phyloP scores from a whole-genome alignment of 306 rosid species.

The Hippophae tibetana region DNA sequence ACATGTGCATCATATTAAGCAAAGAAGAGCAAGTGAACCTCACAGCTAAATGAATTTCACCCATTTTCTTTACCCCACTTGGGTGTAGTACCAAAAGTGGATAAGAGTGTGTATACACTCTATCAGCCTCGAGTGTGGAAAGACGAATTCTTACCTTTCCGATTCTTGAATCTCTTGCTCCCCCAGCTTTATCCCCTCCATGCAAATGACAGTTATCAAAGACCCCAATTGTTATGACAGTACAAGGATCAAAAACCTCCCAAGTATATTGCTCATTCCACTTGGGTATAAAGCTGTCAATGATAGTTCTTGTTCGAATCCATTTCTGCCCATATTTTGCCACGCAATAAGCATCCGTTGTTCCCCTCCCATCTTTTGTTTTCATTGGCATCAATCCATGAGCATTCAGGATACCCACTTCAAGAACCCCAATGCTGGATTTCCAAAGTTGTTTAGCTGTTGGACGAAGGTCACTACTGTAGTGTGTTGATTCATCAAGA shows the following conservation, averaged over 20 bases:
- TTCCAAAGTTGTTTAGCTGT: constrained; percentile 87
- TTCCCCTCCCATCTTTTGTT: constrained; percentile 74
- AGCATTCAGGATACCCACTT: constrained; percentile 79
- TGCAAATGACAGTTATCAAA: constrained; percentile 91
- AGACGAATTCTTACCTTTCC: constrained; percentile 96
- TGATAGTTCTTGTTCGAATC: constrained; percentile 91
- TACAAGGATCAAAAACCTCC: constrained; percentile 97
- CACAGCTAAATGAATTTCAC: constrained; percentile 96
- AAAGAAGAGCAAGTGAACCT: constrained; percentile 86
- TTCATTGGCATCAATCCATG: constrained; percentile 94
- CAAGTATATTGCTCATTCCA: constrained; percentile 99
- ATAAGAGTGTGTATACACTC: constrained; percentile 86
- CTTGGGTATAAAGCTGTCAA: constrained; percentile 74
- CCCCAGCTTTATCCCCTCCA: constrained; percentile 61
- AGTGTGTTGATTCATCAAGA: constrained; percentile 92
- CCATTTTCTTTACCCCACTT: constrained; percentile 94
- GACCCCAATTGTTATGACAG: constrained; percentile 88
- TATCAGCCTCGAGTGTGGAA: constrained; percentile 87
- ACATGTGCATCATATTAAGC: constrained; percentile 98
- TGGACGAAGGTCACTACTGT: constrained; percentile 97
- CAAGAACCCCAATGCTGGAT: constrained; percentile 77
- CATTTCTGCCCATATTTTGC: constrained; percentile 97
- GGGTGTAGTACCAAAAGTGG: constrained; percentile 81
- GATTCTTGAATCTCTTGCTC: constrained; percentile 58
- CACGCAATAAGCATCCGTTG: constrained; percentile 89